Evolutionary conservation across 2,329 filamentous ascomycete genomes (phyloP), one percentile per base, ranked within the genome.

Genomic region (Alternaria ventricosa): DNA sequence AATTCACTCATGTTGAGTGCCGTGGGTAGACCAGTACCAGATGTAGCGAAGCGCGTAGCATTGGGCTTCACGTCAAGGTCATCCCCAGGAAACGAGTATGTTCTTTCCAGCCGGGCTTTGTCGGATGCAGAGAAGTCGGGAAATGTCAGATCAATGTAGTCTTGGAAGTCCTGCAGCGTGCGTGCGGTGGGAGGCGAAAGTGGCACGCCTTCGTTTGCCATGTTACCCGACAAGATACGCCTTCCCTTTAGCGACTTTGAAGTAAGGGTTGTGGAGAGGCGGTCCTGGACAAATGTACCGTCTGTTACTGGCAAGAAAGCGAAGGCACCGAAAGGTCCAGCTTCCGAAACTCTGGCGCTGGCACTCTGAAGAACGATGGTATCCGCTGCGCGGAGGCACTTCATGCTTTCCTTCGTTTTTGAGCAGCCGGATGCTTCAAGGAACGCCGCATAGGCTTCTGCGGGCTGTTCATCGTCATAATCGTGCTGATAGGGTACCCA

Each of bases 231-330:
- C 4, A 79, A 68, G 10, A 78, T 55, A 33, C 75, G 72, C 50
- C 72, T 68, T 36, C 74, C 75, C 25, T 73, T 69, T 10, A 78
- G 57, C 5, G 61, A 51, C 49, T 68, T 72, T n/a, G 70, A 60
- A 18, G 71, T 41, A 3, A 79, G 69, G 44, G 72, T 68, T 36
- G 71, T 65, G 20, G 71, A 76, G 0, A 80, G 78, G 3, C 78
- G 74, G 30, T 81, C 73, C 30, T 75, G 71, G 25, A 83, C 75
- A 59, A 81, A 79, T 1, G 72, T 69, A 12, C 79, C 80, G 61
- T 83, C 81, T 1, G 81, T 80, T 3, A 81, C 78, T 1, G 82
- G 81, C 6, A 79, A 70, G 59, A 78, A 83, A 49, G 79, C 80
- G 60, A 80, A 82, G n/a, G 77, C 78, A 5, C 81, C 81, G 55